Evolutionary conservation across 148 eudicot genomes (phyloP).

Genomic region (Selenicereus undatus): DNA sequence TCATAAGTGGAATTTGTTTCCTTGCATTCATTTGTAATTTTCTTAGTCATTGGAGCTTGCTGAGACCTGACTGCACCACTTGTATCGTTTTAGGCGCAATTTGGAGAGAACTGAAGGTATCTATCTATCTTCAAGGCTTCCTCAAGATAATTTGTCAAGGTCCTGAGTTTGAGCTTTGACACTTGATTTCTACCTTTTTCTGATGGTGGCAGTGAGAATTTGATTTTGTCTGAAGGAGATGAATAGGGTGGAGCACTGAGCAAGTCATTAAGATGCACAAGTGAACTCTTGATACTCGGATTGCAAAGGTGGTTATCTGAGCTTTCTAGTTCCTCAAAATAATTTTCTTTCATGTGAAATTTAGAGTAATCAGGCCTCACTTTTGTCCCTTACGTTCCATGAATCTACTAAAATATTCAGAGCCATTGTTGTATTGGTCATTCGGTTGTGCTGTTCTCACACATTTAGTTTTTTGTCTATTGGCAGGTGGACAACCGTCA

Average conservation of each 20-base stretch:
- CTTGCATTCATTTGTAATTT: neutral
- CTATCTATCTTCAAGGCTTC: neutral
- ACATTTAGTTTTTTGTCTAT: neutral
- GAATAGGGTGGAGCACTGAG: neutral
- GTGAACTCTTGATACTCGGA: neutral
- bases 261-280: neutral
- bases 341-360: too few relatives aligned
- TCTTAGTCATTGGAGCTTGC: slow-evolving; percentile 5
- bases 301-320: neutral
- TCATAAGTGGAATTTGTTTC: neutral
- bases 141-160: neutral
- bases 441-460: neutral
- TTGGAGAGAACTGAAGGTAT: neutral
- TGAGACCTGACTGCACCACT: neutral
- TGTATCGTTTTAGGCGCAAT: neutral
- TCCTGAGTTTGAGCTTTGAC: neutral
- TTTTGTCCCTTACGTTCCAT: too few relatives aligned
- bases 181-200: neutral
- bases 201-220: neutral
- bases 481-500: slow-evolving; percentile 3
- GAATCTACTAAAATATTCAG: neutral
- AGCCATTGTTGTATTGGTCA: neutral
- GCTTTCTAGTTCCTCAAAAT: neutral
- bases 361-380: too few relatives aligned
- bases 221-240: neutral